Evolutionary conservation across 148 eudicot species (phyloP).

Genomic region (Dianthus caryophyllus): DNA sequence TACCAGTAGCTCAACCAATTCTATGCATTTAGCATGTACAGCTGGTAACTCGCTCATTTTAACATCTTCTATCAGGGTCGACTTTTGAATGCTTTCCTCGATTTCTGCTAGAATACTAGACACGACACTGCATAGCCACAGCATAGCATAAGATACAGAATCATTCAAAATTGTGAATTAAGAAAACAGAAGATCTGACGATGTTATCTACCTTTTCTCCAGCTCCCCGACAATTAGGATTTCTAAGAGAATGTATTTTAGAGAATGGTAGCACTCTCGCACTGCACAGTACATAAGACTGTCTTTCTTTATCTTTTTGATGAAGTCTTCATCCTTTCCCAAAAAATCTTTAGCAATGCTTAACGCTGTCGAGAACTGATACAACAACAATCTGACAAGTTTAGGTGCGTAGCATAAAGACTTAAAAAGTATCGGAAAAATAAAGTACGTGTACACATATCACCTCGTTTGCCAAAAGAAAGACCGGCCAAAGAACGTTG

Average conservation of each 20-base stretch:
- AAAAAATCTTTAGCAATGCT: slow-evolving; percentile 73
- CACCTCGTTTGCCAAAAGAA: slow-evolving; percentile 94
- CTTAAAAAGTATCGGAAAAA: not conserved
- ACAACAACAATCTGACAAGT: slow-evolving; percentile 12
- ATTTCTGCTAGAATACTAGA: slow-evolving; percentile 62
- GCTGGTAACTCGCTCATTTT: slow-evolving; percentile 62
- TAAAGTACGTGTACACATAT: not conserved
- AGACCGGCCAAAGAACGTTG: slow-evolving; percentile 81
- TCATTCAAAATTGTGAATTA: not conserved
- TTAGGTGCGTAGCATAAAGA: slow-evolving; percentile 8
- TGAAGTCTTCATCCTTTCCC: slow-evolving; percentile 66
- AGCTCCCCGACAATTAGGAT: slow-evolving; percentile 72
- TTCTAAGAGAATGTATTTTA: slow-evolving; percentile 60
- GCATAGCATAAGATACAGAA: slow-evolving; percentile 10
- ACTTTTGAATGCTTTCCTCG: slow-evolving; percentile 61
- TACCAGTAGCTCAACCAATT: slow-evolving; percentile 77
- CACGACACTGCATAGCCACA: slow-evolving; percentile 43
- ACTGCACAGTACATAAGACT: slow-evolving; percentile 67
- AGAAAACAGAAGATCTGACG: slow-evolving; percentile 14
- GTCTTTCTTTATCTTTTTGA: slow-evolving; percentile 57
- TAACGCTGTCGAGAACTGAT: slow-evolving; percentile 70
- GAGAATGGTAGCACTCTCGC: slow-evolving; percentile 77
- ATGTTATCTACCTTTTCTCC: slow-evolving; percentile 64
- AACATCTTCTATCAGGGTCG: slow-evolving; percentile 64
- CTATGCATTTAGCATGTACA: slow-evolving; percentile 59